These are phyloP conservation scores for Jaapia argillacea DNA, from an alignment of 768 basidiomycete species.

Conservation along the genomic window DNA sequence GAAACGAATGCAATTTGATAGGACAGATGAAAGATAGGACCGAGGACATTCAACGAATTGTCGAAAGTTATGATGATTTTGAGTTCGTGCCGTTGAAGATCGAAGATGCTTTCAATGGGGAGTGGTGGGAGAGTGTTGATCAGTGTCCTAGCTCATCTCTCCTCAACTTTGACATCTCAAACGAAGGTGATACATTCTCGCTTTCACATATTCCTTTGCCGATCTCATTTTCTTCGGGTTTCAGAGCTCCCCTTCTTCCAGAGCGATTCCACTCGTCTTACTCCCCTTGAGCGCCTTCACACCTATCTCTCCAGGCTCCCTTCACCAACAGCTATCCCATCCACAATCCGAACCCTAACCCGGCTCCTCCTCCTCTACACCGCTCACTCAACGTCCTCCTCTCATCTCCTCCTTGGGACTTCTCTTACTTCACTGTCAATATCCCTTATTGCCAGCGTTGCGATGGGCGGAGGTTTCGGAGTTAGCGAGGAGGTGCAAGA, in stretches of 20 bases:
- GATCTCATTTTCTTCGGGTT: neutral
- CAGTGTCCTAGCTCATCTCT: slow-evolving; percentile 16
- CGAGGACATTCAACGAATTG: slow-evolving; percentile 35
- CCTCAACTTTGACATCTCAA: slow-evolving; percentile 36
- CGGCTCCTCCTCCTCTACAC: slow-evolving; percentile 66
- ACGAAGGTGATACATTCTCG: slow-evolving; percentile 39
- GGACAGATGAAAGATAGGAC: slow-evolving; percentile 44
- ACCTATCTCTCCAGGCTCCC: slow-evolving; percentile 58
- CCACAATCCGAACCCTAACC: slow-evolving; percentile 45
- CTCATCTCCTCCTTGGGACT: slow-evolving; percentile 72
- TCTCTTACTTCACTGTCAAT: slow-evolving; percentile 73
- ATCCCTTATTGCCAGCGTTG: slow-evolving; percentile 60
- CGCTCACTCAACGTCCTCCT: slow-evolving; percentile 45
- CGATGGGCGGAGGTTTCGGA: slow-evolving; percentile 68
- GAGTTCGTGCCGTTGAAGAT: slow-evolving; percentile 55
- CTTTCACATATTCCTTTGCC: slow-evolving; percentile 3
- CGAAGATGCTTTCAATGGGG: slow-evolving; percentile 63
- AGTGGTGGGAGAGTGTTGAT: slow-evolving; percentile 53
- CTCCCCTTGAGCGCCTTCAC: slow-evolving; percentile 24
- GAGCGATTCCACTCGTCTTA: slow-evolving; percentile 5
- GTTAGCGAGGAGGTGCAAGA: slow-evolving; percentile 63
- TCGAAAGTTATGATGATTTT: slow-evolving; percentile 37
- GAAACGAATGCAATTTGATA: neutral
- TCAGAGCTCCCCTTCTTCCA: neutral
- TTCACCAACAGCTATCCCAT: slow-evolving; percentile 60